These are phyloP conservation scores for Geotrichum ghanense DNA, from an alignment of 805 yeast species.

Conservation along the genomic window DNA sequence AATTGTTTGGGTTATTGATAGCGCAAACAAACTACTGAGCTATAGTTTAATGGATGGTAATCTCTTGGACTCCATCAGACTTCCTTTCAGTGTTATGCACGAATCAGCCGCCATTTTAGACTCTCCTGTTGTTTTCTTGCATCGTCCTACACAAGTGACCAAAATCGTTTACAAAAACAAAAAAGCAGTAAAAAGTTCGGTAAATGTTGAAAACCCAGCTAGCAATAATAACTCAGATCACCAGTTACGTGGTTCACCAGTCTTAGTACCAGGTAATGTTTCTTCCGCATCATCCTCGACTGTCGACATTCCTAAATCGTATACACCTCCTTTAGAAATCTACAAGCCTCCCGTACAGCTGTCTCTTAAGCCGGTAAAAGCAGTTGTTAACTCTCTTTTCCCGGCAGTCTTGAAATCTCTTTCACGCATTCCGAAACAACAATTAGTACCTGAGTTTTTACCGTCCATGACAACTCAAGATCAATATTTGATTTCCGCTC, in stretches of 20 bases:
- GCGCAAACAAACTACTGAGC: neutral
- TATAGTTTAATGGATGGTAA: neutral
- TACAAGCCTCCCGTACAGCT: neutral
- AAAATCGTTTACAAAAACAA: neutral
- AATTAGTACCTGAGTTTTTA: neutral
- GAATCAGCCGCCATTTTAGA: constrained; percentile 1
- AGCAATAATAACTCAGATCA: neutral
- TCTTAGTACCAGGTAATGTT: neutral
- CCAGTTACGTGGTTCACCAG: neutral
- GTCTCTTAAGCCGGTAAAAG: neutral
- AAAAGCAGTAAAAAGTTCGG: neutral
- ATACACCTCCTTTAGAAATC: neutral
- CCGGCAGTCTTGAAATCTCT: neutral
- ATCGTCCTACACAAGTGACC: neutral
- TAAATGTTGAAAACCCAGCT: neutral
- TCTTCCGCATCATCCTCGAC: neutral
- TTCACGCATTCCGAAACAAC: neutral
- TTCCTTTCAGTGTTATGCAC: neutral
- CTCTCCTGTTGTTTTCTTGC: neutral
- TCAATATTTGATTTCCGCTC: neutral
- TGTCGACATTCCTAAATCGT: no score
- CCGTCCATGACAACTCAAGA: neutral
- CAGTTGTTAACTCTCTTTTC: neutral
- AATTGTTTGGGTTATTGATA: neutral
- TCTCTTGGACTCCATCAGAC: neutral